Conservation (phyloP, 306 rosid species). For the Medicago lupulina region DNA sequence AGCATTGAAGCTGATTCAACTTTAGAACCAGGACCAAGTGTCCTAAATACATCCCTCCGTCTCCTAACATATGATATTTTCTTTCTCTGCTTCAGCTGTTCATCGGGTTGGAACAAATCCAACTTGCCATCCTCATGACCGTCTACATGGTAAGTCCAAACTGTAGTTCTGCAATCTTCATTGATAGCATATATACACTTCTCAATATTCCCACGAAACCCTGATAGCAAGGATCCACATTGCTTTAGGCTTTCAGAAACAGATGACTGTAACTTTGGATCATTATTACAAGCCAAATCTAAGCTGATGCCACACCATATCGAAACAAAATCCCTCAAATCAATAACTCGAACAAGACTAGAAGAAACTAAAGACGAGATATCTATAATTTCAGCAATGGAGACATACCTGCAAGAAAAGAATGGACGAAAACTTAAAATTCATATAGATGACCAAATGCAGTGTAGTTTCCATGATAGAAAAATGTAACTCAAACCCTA, state of each 20-base stretch:
- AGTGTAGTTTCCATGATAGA: constrained; percentile 20
- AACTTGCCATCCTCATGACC: constrained; percentile 62
- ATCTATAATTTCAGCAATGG: constrained; percentile 77
- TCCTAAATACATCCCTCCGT: constrained; percentile 63
- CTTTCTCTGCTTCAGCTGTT: constrained; percentile 78
- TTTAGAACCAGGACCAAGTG: constrained; percentile 77
- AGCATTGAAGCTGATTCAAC: constrained; percentile 70
- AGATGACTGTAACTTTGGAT: constrained; percentile 45
- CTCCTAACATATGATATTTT: constrained; percentile 67
- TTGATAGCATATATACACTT: constrained; percentile 71
- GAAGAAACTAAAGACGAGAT: constrained; percentile 70
- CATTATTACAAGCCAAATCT: constrained; percentile 56
- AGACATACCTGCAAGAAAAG: constrained; percentile 66
- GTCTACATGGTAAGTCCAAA: constrained; percentile 78
- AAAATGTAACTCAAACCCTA: constrained; percentile 13
- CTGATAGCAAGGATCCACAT: constrained; percentile 68
- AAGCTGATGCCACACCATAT: constrained; percentile 69
- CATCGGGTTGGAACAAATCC: constrained; percentile 85
- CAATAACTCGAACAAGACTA: constrained; percentile 61
- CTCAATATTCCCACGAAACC: constrained; percentile 53
- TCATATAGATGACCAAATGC: constrained; percentile 4
- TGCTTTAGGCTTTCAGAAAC: constrained; percentile 59
- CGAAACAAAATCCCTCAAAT: constrained; percentile 76
- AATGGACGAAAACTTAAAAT: background rate
- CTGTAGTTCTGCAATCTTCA: constrained; percentile 85